Base-by-base conservation (phyloP, 2,329 filamentous ascomycete species). In the Periconia sp. region DNA sequence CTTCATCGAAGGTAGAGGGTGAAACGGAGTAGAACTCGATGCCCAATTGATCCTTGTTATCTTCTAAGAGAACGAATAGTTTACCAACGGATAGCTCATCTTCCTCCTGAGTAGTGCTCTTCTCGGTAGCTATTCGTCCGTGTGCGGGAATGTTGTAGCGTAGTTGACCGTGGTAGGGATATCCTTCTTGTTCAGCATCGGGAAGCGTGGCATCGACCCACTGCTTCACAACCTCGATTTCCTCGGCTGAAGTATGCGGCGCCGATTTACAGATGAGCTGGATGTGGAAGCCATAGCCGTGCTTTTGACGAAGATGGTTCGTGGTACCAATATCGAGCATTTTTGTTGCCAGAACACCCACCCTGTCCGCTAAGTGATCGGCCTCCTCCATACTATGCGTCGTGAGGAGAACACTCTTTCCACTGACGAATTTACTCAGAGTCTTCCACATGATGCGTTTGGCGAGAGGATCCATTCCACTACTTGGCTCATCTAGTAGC, bases 351-450 rank as follows among this genome's bases (percentile, higher is more conserved):
- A 96, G 81, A 50, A 96, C 95, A 10, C 89, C 91, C 0, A 87
- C 89, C 1, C 89, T 81, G 34, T 83, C 82, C 0, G 90, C 90
- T 3, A 96, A 76, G 0, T 89, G 89, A 59, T 95, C 89, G 1
- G 91, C 91, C 69, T 96, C 91, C 67, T 96, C 91, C 90, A 96
- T 95, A 40, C 83, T 88, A 69, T 96, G 91, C 0, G 91, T 96
- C 0, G 91, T 96, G 11, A 96, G 77, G 1, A 96, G 76, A 12
- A 96, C 82, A 1, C 85, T 87, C 9, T 91, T 80, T 0, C 89
- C 89, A 9, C 42, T 79, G 0, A 85, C 83, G 2, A 90, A 84
- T 0, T 82, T 78, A 4, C 80, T 80, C 1, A 96, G 76, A 0
- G 89, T 95, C 46, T 83, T 83, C 91, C 91, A 96, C 88, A 96